Percentiles rank a stretch among this genome's conserved stretches.
Conservation (phyloP, 805 yeast species). For the Pichia membranifaciens region DNA sequence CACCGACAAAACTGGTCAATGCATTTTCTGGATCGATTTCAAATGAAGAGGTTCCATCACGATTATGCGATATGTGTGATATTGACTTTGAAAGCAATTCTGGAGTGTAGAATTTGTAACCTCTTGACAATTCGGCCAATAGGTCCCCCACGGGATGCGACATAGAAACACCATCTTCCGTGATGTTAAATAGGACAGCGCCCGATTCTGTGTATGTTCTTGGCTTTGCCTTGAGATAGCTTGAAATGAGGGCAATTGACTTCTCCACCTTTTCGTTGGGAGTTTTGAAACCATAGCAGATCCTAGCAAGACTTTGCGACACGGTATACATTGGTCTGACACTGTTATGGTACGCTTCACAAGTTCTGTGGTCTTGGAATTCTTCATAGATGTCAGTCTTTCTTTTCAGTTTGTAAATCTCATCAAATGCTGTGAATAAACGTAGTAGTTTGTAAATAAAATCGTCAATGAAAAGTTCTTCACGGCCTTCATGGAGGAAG, state of each 20-base stretch:
- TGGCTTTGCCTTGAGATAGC: constrained; percentile 23
- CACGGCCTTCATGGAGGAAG: constrained; percentile 24
- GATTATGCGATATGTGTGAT: constrained; percentile 9
- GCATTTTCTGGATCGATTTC: constrained; percentile 14
- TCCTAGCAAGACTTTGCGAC: constrained; percentile 22
- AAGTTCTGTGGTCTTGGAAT: constrained; percentile 43
- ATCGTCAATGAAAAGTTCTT: constrained; percentile 17
- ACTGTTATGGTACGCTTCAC: constrained; percentile 42
- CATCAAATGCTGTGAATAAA: constrained; percentile 51
- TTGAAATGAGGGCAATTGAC: constrained; percentile 33
- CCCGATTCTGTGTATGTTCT: neutral
- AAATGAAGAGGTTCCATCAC: neutral
- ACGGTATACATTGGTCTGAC: constrained; percentile 22
- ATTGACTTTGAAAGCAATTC: constrained; percentile 15
- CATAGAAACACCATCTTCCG: constrained; percentile 48
- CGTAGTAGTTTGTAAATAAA: constrained; percentile 37
- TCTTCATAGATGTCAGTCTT: constrained; percentile 67
- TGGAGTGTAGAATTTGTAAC: constrained; percentile 27
- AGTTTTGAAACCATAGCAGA: constrained; percentile 20
- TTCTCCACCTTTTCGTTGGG: constrained; percentile 22
- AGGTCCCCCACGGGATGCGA: constrained; percentile 56
- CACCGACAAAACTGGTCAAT: constrained; percentile 23
- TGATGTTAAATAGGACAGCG: constrained; percentile 22
- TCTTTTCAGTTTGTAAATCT: constrained; percentile 49
- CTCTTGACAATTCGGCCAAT: constrained; percentile 40